These are phyloP conservation scores for Cytospora chrysosperma DNA, from an alignment of 2,329 filamentous ascomycete species.

Conservation along the genomic window DNA sequence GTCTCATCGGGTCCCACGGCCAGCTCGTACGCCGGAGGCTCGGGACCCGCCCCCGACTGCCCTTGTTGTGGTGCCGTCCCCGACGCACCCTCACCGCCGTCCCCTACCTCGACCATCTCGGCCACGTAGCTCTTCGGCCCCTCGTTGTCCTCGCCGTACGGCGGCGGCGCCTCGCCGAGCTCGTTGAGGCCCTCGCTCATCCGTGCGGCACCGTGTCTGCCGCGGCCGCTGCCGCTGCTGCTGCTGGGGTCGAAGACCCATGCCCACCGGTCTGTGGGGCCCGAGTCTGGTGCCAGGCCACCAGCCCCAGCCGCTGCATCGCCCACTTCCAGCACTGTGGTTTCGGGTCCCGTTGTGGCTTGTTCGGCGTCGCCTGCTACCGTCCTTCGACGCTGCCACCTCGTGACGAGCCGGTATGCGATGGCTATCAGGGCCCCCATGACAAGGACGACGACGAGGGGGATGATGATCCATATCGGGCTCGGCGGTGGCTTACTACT, in stretches of 20 bases:
- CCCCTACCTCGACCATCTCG: background rate
- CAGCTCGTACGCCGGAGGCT: background rate
- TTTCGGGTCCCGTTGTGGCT: background rate
- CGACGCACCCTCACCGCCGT: background rate
- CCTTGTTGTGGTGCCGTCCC: background rate
- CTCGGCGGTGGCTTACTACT: background rate
- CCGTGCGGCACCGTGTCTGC: background rate
- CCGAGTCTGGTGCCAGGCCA: background rate
- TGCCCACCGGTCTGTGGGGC: slow-evolving; percentile 6
- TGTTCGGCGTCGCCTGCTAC: background rate
- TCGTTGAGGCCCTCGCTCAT: slow-evolving; percentile 30
- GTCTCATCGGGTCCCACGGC: background rate
- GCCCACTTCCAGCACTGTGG: background rate
- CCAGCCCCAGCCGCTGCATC: background rate
- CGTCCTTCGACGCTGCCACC: background rate
- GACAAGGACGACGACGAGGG: slow-evolving; percentile 12
- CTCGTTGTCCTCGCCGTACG: slow-evolving; percentile 24
- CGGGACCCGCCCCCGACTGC: background rate
- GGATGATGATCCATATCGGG: slow-evolving; percentile 22
- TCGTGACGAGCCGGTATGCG: background rate
- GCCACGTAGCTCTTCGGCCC: slow-evolving; percentile 2
- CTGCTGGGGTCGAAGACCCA: background rate
- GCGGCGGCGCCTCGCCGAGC: slow-evolving; percentile 31
- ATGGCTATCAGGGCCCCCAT: background rate
- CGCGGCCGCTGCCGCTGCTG: background rate